Conservation (phyloP, 768 basidiomycete species). For the Trametopsis cervina region DNA sequence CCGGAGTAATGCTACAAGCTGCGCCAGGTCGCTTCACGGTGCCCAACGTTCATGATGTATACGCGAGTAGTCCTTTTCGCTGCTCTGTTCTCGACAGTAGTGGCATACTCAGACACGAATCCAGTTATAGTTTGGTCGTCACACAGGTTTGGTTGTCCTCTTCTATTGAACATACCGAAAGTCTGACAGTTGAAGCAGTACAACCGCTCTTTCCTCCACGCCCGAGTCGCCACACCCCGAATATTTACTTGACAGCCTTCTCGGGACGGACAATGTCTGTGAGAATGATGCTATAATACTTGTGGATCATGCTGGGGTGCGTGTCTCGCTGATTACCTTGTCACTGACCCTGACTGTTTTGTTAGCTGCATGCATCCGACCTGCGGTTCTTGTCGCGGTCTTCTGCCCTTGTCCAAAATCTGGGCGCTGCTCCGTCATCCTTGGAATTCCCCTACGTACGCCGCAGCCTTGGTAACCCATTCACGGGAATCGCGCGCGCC, state of each 20-base stretch:
- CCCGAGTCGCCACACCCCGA: constrained; percentile 11
- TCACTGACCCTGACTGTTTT: not conserved
- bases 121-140: constrained; percentile 74
- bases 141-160: constrained; percentile 36
- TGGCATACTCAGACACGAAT: constrained; percentile 54
- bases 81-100: constrained; percentile 35
- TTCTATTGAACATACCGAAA: not conserved
- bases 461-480: constrained; percentile 20
- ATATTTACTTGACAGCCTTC: constrained; percentile 36
- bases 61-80: constrained; percentile 36
- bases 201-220: constrained; percentile 31
- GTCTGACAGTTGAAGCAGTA: constrained; percentile 29
- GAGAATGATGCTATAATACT: constrained; percentile 59
- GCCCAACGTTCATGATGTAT: constrained; percentile 32
- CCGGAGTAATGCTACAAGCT: too few relatives aligned
- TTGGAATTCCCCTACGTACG: constrained; percentile 59
- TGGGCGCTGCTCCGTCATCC: constrained; percentile 45
- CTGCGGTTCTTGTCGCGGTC: constrained; percentile 50
- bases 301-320: constrained; percentile 67
- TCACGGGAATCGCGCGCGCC: constrained; percentile 32
- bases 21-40: too few relatives aligned
- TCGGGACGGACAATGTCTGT: constrained; percentile 44
- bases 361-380: constrained; percentile 72
- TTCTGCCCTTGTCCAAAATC: constrained; percentile 39
- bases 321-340: constrained; percentile 20